Conservation (phyloP, 148 eudicot genomes). For the Rhododendron simsii region DNA sequence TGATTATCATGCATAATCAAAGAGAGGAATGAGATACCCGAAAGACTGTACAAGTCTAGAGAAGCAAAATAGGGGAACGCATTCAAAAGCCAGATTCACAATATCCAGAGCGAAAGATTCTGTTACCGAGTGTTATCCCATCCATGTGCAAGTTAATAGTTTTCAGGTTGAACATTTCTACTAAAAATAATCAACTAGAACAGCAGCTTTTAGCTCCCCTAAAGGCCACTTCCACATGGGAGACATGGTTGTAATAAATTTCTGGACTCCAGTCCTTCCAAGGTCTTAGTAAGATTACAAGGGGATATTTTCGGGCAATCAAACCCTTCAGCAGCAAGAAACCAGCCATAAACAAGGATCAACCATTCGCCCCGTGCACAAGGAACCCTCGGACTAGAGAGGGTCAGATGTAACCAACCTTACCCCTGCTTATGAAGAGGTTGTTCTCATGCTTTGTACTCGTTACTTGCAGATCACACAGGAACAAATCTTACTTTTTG, state of each 20-base stretch:
- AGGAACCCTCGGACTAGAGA: neutral
- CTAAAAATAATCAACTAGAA: neutral
- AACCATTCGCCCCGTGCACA: neutral
- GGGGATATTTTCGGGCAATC: neutral
- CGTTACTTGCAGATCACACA: neutral
- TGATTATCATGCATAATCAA: neutral
- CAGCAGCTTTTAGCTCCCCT: neutral
- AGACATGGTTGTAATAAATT: neutral
- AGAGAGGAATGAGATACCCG: neutral
- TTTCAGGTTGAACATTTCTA: neutral
- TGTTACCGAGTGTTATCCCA: neutral
- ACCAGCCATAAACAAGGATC: neutral
- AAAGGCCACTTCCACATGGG: neutral
- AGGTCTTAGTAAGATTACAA: neutral
- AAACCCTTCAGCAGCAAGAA: neutral
- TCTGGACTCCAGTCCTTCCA: neutral
- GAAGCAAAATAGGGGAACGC: neutral
- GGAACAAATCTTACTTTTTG: neutral
- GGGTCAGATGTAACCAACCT: neutral
- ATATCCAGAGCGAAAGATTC: neutral
- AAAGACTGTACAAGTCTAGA: slow-evolving; percentile 1
- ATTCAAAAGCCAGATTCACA: neutral
- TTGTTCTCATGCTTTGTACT: neutral
- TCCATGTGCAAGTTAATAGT: neutral
- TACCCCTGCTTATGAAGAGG: neutral